phyloP scores from a whole-genome alignment of 2,329 filamentous ascomycete species.

The Myriosclerotinia duriaeana region DNA sequence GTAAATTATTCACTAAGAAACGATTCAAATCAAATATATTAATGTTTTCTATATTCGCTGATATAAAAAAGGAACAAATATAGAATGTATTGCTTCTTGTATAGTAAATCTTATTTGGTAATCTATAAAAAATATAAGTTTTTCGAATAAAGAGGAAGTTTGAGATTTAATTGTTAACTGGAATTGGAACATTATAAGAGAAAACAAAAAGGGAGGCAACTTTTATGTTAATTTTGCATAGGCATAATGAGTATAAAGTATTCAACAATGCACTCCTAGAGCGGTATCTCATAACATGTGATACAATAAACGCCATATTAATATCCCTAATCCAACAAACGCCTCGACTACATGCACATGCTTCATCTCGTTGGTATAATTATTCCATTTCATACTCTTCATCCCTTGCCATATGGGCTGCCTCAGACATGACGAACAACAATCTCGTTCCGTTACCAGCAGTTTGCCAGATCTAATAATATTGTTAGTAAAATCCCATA shows the following conservation, averaged over 20 bases:
- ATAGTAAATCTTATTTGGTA: too few relatives aligned
- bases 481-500: slow-evolving; percentile 15
- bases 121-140: too few relatives aligned
- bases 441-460: slow-evolving; percentile 67
- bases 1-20: too few relatives aligned
- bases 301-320: slow-evolving; percentile 19
- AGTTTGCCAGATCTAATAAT: slow-evolving; percentile 71
- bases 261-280: slow-evolving; percentile 11
- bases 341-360: slow-evolving; percentile 18
- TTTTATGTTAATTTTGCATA: too few relatives aligned
- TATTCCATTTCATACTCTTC: slow-evolving; percentile 35
- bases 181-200: too few relatives aligned
- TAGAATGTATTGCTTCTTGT: too few relatives aligned
- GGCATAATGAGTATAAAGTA: not conserved
- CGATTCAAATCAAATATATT: too few relatives aligned
- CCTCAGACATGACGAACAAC: slow-evolving; percentile 64
- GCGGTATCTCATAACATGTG: slow-evolving; percentile 10
- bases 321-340: slow-evolving; percentile 21
- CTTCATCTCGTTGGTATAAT: slow-evolving; percentile 8
- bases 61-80: too few relatives aligned
- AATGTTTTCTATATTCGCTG: too few relatives aligned
- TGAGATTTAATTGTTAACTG: too few relatives aligned
- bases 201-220: too few relatives aligned
- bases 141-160: too few relatives aligned
- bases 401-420: slow-evolving; percentile 44